Evolutionary conservation across 2,329 filamentous ascomycete species (phyloP).

Genomic region (Chaetoscypha palmicola): DNA sequence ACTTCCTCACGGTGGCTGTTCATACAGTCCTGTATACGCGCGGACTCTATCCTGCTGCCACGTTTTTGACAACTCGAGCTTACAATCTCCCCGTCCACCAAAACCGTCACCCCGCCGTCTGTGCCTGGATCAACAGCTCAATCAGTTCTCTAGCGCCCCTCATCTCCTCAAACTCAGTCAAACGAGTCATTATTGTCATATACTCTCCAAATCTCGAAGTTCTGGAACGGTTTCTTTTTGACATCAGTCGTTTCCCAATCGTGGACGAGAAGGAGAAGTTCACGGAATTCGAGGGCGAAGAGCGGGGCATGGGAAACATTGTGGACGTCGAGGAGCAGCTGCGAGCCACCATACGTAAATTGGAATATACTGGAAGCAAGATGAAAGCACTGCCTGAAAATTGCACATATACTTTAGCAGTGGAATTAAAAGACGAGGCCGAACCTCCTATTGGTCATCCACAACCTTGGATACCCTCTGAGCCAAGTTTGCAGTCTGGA

Average conservation of each 20-base stretch:
- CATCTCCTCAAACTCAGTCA: constrained; percentile 44
- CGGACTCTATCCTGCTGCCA: constrained; percentile 54
- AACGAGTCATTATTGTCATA: constrained; percentile 33
- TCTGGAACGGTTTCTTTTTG: constrained; percentile 38
- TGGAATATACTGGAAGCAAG: constrained; percentile 53
- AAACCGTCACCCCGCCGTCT: constrained; percentile 62
- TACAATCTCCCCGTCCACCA: constrained; percentile 68
- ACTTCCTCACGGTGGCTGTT: constrained; percentile 62
- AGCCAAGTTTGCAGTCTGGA: constrained; percentile 34
- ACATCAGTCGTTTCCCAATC: constrained; percentile 34
- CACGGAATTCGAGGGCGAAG: constrained; percentile 31
- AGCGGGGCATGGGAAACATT: constrained; percentile 35
- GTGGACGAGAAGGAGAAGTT: constrained; percentile 31
- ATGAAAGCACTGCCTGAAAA: constrained; percentile 52
- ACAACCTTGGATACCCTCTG: constrained; percentile 53
- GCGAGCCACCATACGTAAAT: constrained; percentile 55
- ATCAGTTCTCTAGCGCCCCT: constrained; percentile 53
- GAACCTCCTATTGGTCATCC: constrained; percentile 53
- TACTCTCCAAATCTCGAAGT: constrained; percentile 30
- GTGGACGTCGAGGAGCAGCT: constrained; percentile 65
- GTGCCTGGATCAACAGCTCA: constrained; percentile 62
- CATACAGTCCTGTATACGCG: constrained; percentile 66
- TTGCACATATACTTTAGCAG: constrained; percentile 69
- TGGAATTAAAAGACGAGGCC: constrained; percentile 60
- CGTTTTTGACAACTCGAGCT: constrained; percentile 60